phyloP scores from a whole-genome alignment of 1,139 yeast genomes.

The Pichia cactophila region DNA sequence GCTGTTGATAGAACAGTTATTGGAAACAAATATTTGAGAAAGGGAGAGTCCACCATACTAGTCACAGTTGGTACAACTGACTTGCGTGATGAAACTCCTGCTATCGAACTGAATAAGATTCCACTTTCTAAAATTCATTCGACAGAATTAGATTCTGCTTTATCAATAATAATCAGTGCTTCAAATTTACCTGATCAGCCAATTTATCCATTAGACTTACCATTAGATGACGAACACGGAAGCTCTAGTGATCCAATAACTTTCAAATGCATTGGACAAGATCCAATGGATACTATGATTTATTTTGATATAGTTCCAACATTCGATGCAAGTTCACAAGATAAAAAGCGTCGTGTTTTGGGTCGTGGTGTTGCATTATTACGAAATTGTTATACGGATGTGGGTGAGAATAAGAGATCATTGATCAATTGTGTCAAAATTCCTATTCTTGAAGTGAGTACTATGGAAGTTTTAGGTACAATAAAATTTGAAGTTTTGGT shows the following conservation, averaged over 20 bases:
- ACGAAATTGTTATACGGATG: constrained; percentile 54
- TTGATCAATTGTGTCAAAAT: constrained; percentile 59
- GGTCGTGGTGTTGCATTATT: constrained; percentile 85
- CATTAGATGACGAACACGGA: constrained; percentile 72
- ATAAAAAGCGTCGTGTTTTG: constrained; percentile 38
- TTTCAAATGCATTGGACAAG: constrained; percentile 52
- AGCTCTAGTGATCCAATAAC: constrained; percentile 76
- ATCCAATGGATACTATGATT: constrained; percentile 50
- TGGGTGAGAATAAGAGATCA: constrained; percentile 65
- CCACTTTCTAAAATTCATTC: constrained; percentile 69
- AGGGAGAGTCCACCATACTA: constrained; percentile 59
- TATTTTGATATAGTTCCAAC: constrained; percentile 93
- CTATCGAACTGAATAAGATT: constrained; percentile 66
- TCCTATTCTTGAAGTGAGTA: constrained; percentile 71
- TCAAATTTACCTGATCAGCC: constrained; percentile 42
- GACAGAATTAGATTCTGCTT: constrained; percentile 82
- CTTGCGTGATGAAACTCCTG: constrained; percentile 48
- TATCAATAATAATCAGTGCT: constrained; percentile 66
- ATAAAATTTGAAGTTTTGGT: constrained; percentile 69
- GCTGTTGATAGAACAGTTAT: constrained; percentile 50
- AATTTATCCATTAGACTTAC: constrained; percentile 71
- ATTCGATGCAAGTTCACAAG: constrained; percentile 54
- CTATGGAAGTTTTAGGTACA: constrained; percentile 70
- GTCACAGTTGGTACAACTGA: constrained; percentile 87
- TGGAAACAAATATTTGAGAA: constrained; percentile 70